Evolutionary conservation across 495 filamentous ascomycete genomes (phyloP).

Genomic region (Aspergillus haitiensis): DNA sequence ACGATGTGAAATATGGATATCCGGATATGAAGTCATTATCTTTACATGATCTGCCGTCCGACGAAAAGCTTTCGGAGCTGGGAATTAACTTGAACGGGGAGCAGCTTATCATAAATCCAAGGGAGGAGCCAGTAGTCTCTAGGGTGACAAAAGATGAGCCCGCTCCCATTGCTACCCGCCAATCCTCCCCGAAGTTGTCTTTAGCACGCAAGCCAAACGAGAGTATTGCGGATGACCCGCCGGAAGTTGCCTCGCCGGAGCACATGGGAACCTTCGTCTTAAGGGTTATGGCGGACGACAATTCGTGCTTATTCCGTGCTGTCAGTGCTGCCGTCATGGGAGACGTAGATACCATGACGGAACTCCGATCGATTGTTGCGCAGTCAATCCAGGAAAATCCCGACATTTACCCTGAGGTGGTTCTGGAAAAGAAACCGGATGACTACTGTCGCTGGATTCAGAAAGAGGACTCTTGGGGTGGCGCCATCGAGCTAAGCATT

Average conservation of each 20-base stretch:
- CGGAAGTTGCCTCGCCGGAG: slow-evolving; percentile 64
- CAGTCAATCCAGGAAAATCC: slow-evolving; percentile 72
- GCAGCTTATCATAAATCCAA: slow-evolving; percentile 67
- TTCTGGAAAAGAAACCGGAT: slow-evolving; percentile 72
- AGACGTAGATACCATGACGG: slow-evolving; percentile 67
- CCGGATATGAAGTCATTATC: slow-evolving; percentile 68
- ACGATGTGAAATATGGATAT: slow-evolving; percentile 86
- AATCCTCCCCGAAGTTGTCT: slow-evolving; percentile 23
- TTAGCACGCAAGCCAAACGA: slow-evolving; percentile 23
- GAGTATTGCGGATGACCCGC: slow-evolving; percentile 55
- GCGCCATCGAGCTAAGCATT: slow-evolving; percentile 84
- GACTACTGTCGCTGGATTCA: slow-evolving; percentile 86
- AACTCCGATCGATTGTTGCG: slow-evolving; percentile 81
- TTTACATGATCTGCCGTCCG: slow-evolving; percentile 49
- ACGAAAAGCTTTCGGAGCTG: slow-evolving; percentile 52
- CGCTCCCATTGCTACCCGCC: slow-evolving; percentile 22
- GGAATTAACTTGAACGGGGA: slow-evolving; percentile 77
- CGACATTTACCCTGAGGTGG: slow-evolving; percentile 67
- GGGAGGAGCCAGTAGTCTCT: slow-evolving; percentile 33
- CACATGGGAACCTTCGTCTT: slow-evolving; percentile 70
- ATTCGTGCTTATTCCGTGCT: slow-evolving; percentile 91
- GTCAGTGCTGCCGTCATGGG: slow-evolving; percentile 76
- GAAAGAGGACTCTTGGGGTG: slow-evolving; percentile 82
- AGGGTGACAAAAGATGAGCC: slow-evolving; percentile 23
- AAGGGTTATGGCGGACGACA: slow-evolving; percentile 96